Base-by-base conservation (phyloP, 805 yeast genomes). In the Barnettozyma californica region DNA sequence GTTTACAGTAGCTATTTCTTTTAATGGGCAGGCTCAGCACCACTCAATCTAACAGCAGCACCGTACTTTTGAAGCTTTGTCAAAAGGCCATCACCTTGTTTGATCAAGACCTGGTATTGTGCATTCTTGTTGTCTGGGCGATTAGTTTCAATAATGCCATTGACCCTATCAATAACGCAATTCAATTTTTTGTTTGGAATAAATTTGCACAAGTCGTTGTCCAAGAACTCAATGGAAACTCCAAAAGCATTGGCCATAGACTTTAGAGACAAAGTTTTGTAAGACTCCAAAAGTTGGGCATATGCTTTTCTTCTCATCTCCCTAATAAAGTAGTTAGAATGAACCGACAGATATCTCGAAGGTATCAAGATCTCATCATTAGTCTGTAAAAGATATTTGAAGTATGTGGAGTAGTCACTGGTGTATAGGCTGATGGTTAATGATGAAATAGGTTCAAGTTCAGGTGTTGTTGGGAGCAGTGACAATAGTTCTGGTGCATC, bases 1-100 rank as follows among this genome's bases (percentile, higher is more conserved):
- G 74, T 70, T 36, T 69, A 49, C 57, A 36, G 21, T 21, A 43
- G 45, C 14, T n/a, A n/a, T 35, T 13, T 18, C 11, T 16, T n/a
- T 46, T 54, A 26, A 55, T 57, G 26, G 33, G 78, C 81, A 57
- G 81, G 76, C 64, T 90, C 97, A 25, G 96, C 87, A 43, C 98
- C 97, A 62, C 95, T 85, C 60, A 94, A 77, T 66, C 95, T 87
- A 44, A 94, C 98, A 20, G 97, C 97, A 41, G 98, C 97, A 42
- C 96, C 96, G 60, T 92, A 94, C 67, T 91, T 94, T 67, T 94
- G 99, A 63, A 94, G 76, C 67, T 92, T 94, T 16, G 99, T 92
- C 65, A 94, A 79, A 60, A 94, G 74, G 2, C 83, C 81, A 63
- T 94, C 99, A 53, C 99, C 98, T 64, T 85, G 95, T 68, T 88